Base-by-base conservation (phyloP, 1,284 basidiomycete species). In the Ustilago crameri region DNA sequence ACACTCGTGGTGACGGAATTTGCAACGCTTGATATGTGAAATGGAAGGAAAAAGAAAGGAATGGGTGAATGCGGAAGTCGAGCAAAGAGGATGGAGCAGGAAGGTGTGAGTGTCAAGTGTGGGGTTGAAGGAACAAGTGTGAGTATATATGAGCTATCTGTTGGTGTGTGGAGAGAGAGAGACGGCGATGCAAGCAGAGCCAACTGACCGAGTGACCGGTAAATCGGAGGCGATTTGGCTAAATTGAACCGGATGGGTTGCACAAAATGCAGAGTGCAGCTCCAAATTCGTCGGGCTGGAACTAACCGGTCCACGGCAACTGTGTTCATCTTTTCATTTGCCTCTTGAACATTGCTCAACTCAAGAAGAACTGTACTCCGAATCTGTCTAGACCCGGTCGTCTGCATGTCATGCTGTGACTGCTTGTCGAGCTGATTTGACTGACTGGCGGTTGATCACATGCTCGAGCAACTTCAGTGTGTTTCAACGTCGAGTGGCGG, bases 111-210 rank as follows among this genome's bases (percentile, higher is more conserved):
- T 30, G 30, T 12, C 7, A 12, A 30, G 12, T 30, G 30, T 30
- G 30, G 30, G 30, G 7, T 7, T 7, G 30, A 5, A 30, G 30
- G 30, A 30, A 30, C 12, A 30, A 12, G 12, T 5, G 30, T 30
- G 15, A 41, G 53, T 51, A 62, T 62, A 62, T 62, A 62, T 51
- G 30, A 35, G 12, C 17, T 12, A 4, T 22, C 40, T 32, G 50
- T 23, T 34, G 35, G 42, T 41, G 48, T 41, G 49, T 32, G 37
- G 56, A 20, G 17, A 35, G 23, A 35, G 14, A 12, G 9, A n/a
- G 3, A 17, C 3, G 40, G 43, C 12, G 30, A 30, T 30, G 14
- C 3, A 30, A 35, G 22, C 23, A 23, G 17, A 26, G 20, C 34
- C 32, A 14, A 9, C 41, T 43, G 42, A 45, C 32, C 47, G 48